phyloP scores from a whole-genome alignment of 352 stramenopile species.

The Globisporangium spiculum region DNA sequence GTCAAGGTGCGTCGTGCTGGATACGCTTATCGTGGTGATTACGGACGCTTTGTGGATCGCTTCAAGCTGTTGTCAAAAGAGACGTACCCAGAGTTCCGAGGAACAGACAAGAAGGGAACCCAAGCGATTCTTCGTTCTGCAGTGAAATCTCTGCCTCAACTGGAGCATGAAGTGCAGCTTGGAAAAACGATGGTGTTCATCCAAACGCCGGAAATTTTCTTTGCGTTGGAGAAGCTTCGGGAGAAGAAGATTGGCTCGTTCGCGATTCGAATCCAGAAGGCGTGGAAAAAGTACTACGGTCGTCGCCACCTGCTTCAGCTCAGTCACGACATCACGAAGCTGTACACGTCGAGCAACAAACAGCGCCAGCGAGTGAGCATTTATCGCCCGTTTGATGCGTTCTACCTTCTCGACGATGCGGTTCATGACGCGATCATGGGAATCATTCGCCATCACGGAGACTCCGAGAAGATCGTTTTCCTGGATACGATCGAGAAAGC shows the following conservation, averaged over 20 bases:
- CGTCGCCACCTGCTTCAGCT: slow-evolving; percentile 81
- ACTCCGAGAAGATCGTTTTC: slow-evolving; percentile 84
- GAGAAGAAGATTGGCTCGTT: slow-evolving; percentile 79
- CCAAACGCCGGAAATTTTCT: slow-evolving; percentile 87
- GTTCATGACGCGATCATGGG: slow-evolving; percentile 61
- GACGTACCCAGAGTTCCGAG: slow-evolving; percentile 78
- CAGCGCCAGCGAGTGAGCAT: slow-evolving; percentile 84
- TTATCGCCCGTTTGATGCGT: slow-evolving; percentile 81
- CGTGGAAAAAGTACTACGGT: slow-evolving; percentile 79
- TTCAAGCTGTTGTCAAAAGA: slow-evolving; percentile 81
- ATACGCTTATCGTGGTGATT: slow-evolving; percentile 86
- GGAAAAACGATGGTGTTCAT: slow-evolving; percentile 92
- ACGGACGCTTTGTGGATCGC: slow-evolving; percentile 82
- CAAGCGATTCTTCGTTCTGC: slow-evolving; percentile 81
- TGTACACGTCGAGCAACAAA: slow-evolving; percentile 80
- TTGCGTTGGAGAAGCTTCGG: slow-evolving; percentile 85
- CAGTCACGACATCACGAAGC: slow-evolving; percentile 82
- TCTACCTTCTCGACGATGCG: slow-evolving; percentile 71
- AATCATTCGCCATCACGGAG: slow-evolving; percentile 72
- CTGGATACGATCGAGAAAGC: slow-evolving; percentile 73
- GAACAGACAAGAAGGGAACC: slow-evolving; percentile 81
- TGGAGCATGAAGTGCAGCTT: slow-evolving; percentile 84
- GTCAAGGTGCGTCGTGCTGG: slow-evolving; percentile 85
- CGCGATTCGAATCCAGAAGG: slow-evolving; percentile 76
- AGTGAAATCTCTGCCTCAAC: slow-evolving; percentile 58